Evolutionary conservation across 2,329 filamentous ascomycete genomes (phyloP), one percentile per base, ranked within the genome.

Genomic region (Aureobasidium sp.): DNA sequence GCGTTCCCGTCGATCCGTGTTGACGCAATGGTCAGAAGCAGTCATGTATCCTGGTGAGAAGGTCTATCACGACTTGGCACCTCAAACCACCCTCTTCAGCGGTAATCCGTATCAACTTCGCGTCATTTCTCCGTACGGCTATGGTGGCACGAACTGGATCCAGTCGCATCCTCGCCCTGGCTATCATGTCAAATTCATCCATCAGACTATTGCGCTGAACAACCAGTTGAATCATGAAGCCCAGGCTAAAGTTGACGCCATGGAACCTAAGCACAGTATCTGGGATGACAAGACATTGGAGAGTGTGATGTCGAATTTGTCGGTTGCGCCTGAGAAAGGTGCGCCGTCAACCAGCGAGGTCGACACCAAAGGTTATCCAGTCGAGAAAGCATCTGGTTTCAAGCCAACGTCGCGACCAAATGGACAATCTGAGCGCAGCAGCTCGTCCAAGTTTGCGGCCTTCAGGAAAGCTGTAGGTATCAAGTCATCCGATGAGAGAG

Each of bases 41-140:
- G 78, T 80, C 59, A 77, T 78, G 71, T 80, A 79, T 65, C 77
- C 77, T 37, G 64, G 62, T 15, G 69, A 75, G 64, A 72, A 72
- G 64, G 46, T 68, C 3, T 75, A 75, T 63, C 70, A 72, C 63
- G 70, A 73, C 62, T 66, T 62, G 51, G 46, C 29, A 27, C 41
- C 29, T 1, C 64, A 52, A 15, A 51, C 27, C 39, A 37, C 57
- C 3, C 34, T 74, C 8, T 72, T 73, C 52, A 70, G 53, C 47
- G 66, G 66, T 27, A 77, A 77, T 62, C 75, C 73, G 1, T 78
- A 78, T 52, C 17, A 29, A 8, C 32, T 59, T 29, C 65, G 67
- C 4, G 70, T 75, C 6, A 61, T 70, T 4, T 74, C 72, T 9
- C 74, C 74, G 0, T 77, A 73, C 63, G 73, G 74, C n/a, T 70